Percentiles rank a stretch among this genome's conserved stretches.
phyloP scores from a whole-genome alignment of 2,329 filamentous ascomycete genomes.

The Phialophora verrucosa region DNA sequence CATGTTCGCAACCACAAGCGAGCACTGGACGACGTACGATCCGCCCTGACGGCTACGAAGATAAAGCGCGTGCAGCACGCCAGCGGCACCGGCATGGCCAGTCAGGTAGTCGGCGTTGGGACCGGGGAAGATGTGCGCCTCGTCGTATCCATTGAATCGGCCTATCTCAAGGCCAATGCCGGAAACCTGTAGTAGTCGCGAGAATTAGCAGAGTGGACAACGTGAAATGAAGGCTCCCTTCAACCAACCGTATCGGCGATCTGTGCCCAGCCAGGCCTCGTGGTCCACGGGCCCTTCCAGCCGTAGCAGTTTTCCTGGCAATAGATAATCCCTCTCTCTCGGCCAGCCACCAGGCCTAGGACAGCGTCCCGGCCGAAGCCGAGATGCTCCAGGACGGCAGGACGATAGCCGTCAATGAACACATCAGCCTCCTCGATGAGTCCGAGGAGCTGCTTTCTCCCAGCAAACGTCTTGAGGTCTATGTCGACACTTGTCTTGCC shows the following conservation, averaged over 20 bases:
- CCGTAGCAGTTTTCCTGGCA: constrained; percentile 59
- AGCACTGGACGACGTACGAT: constrained; percentile 21
- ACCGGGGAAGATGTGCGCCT: constrained; percentile 45
- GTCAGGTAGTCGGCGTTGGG: constrained; percentile 65
- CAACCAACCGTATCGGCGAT: constrained; percentile 51
- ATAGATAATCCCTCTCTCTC: constrained; percentile 54
- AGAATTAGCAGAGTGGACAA: too few species aligned
- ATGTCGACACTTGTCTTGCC: constrained; percentile 56
- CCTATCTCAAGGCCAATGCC: too few species aligned
- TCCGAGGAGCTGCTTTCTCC: constrained; percentile 43
- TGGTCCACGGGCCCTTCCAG: constrained; percentile 45
- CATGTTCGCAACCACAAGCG: constrained; percentile 19
- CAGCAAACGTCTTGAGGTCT: constrained; percentile 46
- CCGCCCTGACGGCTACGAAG: constrained; percentile 55
- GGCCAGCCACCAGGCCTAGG: constrained; percentile 46
- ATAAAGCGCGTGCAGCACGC: constrained; percentile 67
- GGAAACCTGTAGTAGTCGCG: too few species aligned
- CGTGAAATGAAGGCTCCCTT: constrained; percentile 39
- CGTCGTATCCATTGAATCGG: constrained; percentile 22
- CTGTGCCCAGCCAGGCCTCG: constrained; percentile 58
- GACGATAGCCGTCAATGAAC: constrained; percentile 60
- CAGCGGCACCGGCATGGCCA: constrained; percentile 72
- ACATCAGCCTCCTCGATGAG: constrained; percentile 58
- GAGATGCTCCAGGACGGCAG: constrained; percentile 57
- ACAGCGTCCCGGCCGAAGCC: constrained; percentile 61